A percentile compares a stretch with the other conserved stretches of the same genome.
phyloP scores from a whole-genome alignment of 1,284 basidiomycete species.

The Pholiota adiposa region DNA sequence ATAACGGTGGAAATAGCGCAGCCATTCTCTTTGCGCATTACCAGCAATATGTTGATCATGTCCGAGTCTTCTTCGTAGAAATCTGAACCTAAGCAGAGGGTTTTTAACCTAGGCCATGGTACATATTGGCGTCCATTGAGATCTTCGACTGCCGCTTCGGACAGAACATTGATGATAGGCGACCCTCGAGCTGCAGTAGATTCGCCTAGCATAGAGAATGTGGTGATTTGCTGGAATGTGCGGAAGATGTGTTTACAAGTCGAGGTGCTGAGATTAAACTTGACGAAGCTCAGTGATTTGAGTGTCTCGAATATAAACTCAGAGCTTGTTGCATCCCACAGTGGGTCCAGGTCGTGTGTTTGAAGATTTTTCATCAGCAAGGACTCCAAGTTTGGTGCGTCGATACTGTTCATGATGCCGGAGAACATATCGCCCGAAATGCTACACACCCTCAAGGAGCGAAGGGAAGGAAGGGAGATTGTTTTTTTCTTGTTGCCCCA shows the following conservation, averaged over 20 bases:
- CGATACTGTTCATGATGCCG: constrained; percentile 35
- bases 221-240: constrained; percentile 36
- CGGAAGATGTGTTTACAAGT: constrained; percentile 35
- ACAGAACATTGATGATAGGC: constrained; percentile 19
- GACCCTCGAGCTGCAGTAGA: constrained; percentile 22
- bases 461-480: constrained; percentile 36
- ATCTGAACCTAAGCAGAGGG: constrained; percentile 32
- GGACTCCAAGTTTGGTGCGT: constrained; percentile 38
- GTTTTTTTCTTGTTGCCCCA: constrained; percentile 24
- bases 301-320: constrained; percentile 34
- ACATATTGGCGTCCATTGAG: constrained; percentile 10
- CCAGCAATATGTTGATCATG: constrained; percentile 27
- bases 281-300: constrained; percentile 36
- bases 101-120: constrained; percentile 40
- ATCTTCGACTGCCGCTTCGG: constrained; percentile 14
- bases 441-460: constrained; percentile 41
- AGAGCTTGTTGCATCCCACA: constrained; percentile 27
- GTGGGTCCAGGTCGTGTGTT: constrained; percentile 38
- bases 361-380: constrained; percentile 42
- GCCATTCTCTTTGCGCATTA: constrained; percentile 20
- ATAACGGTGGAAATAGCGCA: constrained; percentile 10
- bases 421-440: constrained; percentile 36
- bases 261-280: constrained; percentile 38
- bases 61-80: constrained; percentile 26
- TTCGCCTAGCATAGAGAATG: constrained; percentile 33